Base-by-base conservation (phyloP, 208 protist species). In the Leishmania tropica region DNA sequence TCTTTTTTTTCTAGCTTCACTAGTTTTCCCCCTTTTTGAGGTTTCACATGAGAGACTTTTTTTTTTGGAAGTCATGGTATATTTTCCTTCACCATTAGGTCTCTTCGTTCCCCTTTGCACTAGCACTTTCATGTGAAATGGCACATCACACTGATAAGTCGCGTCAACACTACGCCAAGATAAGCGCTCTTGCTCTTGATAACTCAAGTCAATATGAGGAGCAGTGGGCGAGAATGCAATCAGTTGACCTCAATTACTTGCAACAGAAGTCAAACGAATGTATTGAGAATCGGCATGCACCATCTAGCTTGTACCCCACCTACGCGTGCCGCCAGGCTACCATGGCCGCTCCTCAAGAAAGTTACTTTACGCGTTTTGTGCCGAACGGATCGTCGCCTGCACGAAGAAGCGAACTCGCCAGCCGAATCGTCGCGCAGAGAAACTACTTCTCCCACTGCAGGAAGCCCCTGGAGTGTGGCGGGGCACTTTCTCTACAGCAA, bases 151-250 rank as follows among this genome's bases (percentile, higher is more conserved):
- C 1, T 45, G 73, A 42, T 11, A 45, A 40, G 17, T n/a, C 31
- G 21, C 15, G 37, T 42, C 11, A 47, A 17, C 37, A 5, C 13
- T 67, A 42, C 54, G 7, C 74, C 3, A 47, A 40, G 2, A n/a
- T 37, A n/a, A 65, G 31, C 10, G 56, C 19, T 0, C 7, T n/a
- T n/a, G 1, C 5, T n/a, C 53, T 42, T 24, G 37, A 78, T n/a
- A 7, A 1, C 37, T 8, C 37, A 13, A 45, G 24, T 54, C 77
- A 54, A 62, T 81, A 70, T 65, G 35, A 81, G 72, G 42, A 85
- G 53, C 77, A 79, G 77, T 73, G 81, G 31, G 51, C 48, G 8
- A 76, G 54, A 47, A 81, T 85, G 76, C 76, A 75, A 67, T 56
- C 35, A 1, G 56, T 74, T 28, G 81, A 67, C n/a, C 35, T 56